phyloP scores from a whole-genome alignment of 371 early-diverging fungal species.

The Mucor racemosus region DNA sequence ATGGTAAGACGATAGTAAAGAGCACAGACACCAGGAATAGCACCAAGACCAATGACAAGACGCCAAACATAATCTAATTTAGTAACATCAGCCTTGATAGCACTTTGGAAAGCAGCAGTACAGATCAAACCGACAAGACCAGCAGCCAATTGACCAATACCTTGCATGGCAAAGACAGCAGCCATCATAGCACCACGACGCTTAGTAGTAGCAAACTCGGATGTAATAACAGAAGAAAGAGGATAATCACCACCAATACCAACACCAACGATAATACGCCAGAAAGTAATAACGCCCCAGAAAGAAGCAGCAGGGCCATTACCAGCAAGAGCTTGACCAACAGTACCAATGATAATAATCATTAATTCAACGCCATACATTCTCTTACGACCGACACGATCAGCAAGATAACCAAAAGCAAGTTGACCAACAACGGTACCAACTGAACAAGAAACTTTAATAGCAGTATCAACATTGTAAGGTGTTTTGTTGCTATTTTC shows the following conservation, averaged over 20 bases:
- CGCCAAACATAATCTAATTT: slow-evolving; percentile 84
- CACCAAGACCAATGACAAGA: slow-evolving; percentile 70
- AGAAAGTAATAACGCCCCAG: slow-evolving; percentile 71
- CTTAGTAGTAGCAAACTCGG: slow-evolving; percentile 79
- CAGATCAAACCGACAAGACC: slow-evolving; percentile 67
- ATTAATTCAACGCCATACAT: slow-evolving; percentile 86
- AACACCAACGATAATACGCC: slow-evolving; percentile 79
- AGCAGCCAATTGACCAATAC: slow-evolving; percentile 78
- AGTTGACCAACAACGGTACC: slow-evolving; percentile 84
- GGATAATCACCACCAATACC: slow-evolving; percentile 86
- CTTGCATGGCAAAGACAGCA: slow-evolving; percentile 88
- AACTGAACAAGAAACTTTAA: slow-evolving; percentile 76
- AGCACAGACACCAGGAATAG: slow-evolving; percentile 66
- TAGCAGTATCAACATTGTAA: slow-evolving; percentile 64
- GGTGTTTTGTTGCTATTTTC: slow-evolving; percentile 42
- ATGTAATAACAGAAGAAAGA: slow-evolving; percentile 78
- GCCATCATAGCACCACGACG: slow-evolving; percentile 86
- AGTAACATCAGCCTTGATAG: slow-evolving; percentile 56
- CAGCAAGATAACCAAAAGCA: slow-evolving; percentile 77
- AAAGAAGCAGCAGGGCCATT: slow-evolving; percentile 59
- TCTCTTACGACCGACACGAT: slow-evolving; percentile 79
- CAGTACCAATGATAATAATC: slow-evolving; percentile 73
- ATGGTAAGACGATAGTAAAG: slow-evolving; percentile 82
- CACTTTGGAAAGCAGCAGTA: slow-evolving; percentile 60
- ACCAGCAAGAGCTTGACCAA: slow-evolving; percentile 75